Base-by-base conservation (phyloP, 2,329 filamentous ascomycete genomes). In the Cladobotryum mycophilum region DNA sequence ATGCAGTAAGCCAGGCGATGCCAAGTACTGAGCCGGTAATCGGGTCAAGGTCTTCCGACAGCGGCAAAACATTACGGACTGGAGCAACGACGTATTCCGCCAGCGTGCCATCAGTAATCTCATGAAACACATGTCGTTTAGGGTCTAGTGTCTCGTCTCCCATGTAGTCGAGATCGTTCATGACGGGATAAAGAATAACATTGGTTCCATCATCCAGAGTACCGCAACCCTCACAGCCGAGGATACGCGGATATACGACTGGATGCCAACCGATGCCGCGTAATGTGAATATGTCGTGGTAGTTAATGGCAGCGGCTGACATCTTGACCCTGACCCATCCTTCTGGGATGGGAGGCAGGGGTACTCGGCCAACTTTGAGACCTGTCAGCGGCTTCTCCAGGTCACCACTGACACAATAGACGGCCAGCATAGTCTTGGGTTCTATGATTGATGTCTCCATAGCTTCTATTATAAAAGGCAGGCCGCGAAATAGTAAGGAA, bases 1-100 rank as follows among this genome's bases (percentile, higher is more conserved):
- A 51, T 11, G 49, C 49, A 11, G 49, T 51, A 17, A 50, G 43
- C 49, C 49, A 51, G 15, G 44, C 44, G 11, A 48, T 38, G 37
- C 49, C 44, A 34, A 48, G 45, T 6, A 51, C 48, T 18, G 48
- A 12, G 0, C 49, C 45, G 7, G 49, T 33, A 3, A 38, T 34
- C 1, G 45, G 12, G 9, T 47, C 49, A 11, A 51, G 25, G 34
- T 13, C 20, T 4, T 43, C 13, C 1, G 49, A 44, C 4, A 51
- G 15, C 5, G 37, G 49, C 13, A 47, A 43, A 17, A 43, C 13
- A 12, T 47, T 48, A 20, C 34, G 37, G 3, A 18, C 17, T 11
- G 49, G 49, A 22, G 35, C 15, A 11, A 47, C 40, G 22, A 51
- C 45, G 9, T 47, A 48, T 33, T 51, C 45, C 8, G 49, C 49